Conservation (phyloP, 768 basidiomycete species). For the Leucocoprinus leucothites region DNA sequence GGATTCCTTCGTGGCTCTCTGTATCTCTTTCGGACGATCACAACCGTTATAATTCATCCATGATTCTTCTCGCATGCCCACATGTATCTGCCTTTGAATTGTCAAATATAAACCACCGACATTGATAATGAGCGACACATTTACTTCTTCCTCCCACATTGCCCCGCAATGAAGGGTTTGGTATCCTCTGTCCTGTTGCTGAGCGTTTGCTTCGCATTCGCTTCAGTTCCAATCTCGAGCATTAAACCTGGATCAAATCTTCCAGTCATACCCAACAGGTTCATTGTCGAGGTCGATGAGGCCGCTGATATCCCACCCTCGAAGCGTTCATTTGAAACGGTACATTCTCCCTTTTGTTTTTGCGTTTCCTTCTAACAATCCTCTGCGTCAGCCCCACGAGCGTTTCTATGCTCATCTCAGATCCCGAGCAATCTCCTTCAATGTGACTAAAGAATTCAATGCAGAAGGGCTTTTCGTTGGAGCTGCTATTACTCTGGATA, state of each 20-base stretch:
- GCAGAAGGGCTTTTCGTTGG: constrained; percentile 54
- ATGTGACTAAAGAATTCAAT: constrained; percentile 52
- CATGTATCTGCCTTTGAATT: not conserved
- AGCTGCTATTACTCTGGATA: constrained; percentile 46
- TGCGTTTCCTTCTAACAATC: not conserved
- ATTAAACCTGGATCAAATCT: constrained; percentile 36
- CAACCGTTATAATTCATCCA: not conserved
- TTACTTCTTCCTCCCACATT: not conserved
- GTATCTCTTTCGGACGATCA: too few relatives aligned
- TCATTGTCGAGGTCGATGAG: constrained; percentile 54
- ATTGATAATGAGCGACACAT: not conserved
- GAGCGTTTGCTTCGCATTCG: constrained; percentile 23
- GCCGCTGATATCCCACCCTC: constrained; percentile 32
- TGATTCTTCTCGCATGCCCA: not conserved
- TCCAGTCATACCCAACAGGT: constrained; percentile 44
- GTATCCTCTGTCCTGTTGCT: constrained; percentile 26
- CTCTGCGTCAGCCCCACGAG: constrained; percentile 40
- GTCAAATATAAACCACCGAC: constrained; percentile 7
- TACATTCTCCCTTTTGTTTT: constrained; percentile 15
- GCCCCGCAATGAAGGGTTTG: constrained; percentile 31
- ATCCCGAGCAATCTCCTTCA: constrained; percentile 40
- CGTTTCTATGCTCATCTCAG: constrained; percentile 44
- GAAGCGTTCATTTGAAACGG: constrained; percentile 29
- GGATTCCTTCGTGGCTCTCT: not conserved
- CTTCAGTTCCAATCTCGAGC: constrained; percentile 31